Evolutionary conservation across 192 early-diverging fungal species (phyloP).

Genomic region (Rhizophagus clarus): DNA sequence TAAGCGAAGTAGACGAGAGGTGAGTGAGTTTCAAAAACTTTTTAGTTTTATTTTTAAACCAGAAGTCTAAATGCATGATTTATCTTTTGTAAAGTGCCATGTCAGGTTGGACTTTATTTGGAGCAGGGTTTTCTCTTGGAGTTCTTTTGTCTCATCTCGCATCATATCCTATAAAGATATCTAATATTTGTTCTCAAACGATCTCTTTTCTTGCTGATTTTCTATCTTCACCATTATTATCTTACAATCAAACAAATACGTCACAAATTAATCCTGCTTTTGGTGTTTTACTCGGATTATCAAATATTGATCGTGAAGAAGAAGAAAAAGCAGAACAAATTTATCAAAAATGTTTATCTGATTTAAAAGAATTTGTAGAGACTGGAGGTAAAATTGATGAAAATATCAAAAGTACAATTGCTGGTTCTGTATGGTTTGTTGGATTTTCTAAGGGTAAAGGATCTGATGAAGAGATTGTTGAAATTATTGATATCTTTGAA

Average conservation of each 20-base stretch:
- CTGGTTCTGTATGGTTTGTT: conserved; percentile 26
- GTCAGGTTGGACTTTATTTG: conserved; percentile 43
- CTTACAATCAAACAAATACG: neutral
- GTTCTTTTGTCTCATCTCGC: conserved; percentile 39
- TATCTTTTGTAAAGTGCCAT: conserved; percentile 27
- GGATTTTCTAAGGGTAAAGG: neutral
- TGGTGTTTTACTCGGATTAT: conserved; percentile 41
- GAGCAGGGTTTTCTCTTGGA: conserved; percentile 43
- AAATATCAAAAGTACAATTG: neutral
- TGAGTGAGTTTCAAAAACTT: conserved; percentile 26
- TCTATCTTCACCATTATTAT: conserved; percentile 17
- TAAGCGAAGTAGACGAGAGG: conserved; percentile 26
- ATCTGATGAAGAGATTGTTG: conserved; percentile 14
- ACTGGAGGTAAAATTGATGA: neutral
- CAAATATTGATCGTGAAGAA: conserved; percentile 29
- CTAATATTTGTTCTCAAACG: conserved; percentile 37
- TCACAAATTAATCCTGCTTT: conserved; percentile 32
- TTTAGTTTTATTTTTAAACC: neutral
- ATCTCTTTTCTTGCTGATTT: conserved; percentile 33
- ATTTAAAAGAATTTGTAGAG: conserved; percentile 23
- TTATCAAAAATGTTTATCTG: conserved; percentile 17
- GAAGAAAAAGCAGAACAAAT: neutral
- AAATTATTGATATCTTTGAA: conserved; percentile 27
- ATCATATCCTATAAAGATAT: conserved; percentile 41
- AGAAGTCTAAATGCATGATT: neutral